phyloP scores from a whole-genome alignment of 1,284 basidiomycete genomes.

The Caloboletus inedulis region DNA sequence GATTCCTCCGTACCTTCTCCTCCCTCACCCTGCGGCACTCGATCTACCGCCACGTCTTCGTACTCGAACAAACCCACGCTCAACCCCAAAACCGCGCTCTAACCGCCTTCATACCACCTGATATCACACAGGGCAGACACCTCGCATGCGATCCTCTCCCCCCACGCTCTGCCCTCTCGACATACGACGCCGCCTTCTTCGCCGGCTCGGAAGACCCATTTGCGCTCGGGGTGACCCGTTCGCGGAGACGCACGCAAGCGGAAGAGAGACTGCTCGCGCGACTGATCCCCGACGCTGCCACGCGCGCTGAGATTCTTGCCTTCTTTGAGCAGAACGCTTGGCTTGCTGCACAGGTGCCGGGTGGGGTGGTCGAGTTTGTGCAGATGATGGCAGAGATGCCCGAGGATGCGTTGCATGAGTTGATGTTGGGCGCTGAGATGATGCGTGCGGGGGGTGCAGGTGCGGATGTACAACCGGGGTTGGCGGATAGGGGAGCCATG shows the following conservation, averaged over 20 bases:
- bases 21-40: slow-evolving; percentile 45
- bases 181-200: slow-evolving; percentile 75
- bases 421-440: slow-evolving; percentile 47
- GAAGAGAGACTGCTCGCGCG: slow-evolving; percentile 51
- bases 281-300: slow-evolving; percentile 54
- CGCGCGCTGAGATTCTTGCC: slow-evolving; percentile 54
- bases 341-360: slow-evolving; percentile 59
- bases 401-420: slow-evolving; percentile 56
- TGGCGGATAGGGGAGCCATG: slow-evolving; percentile 38
- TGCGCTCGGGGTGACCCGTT: slow-evolving; percentile 24
- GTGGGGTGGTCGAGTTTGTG: slow-evolving; percentile 62
- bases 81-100: slow-evolving; percentile 42
- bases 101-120: slow-evolving; percentile 68
- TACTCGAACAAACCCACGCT: slow-evolving; percentile 58
- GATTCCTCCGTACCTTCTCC: slow-evolving; percentile 46
- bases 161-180: slow-evolving; percentile 53
- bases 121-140: slow-evolving; percentile 47
- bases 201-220: slow-evolving; percentile 54
- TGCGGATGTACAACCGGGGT: slow-evolving; percentile 40
- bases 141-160: slow-evolving; percentile 82
- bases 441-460: slow-evolving; percentile 27
- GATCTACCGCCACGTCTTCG: slow-evolving; percentile 72
- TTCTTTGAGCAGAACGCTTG: slow-evolving; percentile 17
- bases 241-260: slow-evolving; percentile 42
- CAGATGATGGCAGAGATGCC: slow-evolving; percentile 56